Percentiles rank a stretch among this genome's conserved stretches.
Conservation (phyloP, 345 rosid genomes). For the Cochlearia excelsa region DNA sequence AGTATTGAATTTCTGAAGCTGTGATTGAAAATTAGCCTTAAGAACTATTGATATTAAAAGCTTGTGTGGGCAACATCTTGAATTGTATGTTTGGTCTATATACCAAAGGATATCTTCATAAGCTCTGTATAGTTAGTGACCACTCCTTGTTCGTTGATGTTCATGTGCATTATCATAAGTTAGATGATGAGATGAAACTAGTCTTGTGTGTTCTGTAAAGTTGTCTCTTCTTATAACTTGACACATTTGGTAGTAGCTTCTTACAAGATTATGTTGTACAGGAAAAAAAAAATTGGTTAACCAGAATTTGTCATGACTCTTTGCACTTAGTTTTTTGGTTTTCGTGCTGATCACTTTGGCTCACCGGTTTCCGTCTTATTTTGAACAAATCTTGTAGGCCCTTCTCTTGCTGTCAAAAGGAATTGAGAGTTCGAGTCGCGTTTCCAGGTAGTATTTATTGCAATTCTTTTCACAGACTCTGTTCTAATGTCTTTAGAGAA, state of each 20-base stretch:
- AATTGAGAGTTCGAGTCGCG: conserved; percentile 3
- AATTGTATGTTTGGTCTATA: not conserved
- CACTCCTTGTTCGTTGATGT: no score
- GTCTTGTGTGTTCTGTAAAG: not conserved
- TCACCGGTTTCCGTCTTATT: conserved; percentile 9
- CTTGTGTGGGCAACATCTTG: not conserved
- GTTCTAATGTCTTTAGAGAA: conserved; percentile 17
- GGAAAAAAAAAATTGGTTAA: no score
- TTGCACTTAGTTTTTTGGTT: not conserved
- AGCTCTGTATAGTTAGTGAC: conserved; percentile 5
- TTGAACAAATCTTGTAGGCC: conserved; percentile 23
- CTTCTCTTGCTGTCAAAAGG: not conserved
- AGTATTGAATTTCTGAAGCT: not conserved
- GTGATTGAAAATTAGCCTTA: no score
- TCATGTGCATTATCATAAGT: no score
- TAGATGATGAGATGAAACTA: not conserved
- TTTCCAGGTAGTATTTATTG: conserved; percentile 12
- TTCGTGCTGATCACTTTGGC: not conserved
- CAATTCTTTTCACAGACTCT: conserved; percentile 15
- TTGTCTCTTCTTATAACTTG: not conserved
- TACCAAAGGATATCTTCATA: not conserved
- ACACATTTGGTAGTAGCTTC: conserved; percentile 1
- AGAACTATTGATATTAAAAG: no score
- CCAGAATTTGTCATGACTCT: not conserved
- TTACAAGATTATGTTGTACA: conserved; percentile 12